Evolutionary conservation across 2,329 filamentous ascomycete species (phyloP), one percentile per base, ranked within the genome.

Genomic region (Paracamarosporium sp.): DNA sequence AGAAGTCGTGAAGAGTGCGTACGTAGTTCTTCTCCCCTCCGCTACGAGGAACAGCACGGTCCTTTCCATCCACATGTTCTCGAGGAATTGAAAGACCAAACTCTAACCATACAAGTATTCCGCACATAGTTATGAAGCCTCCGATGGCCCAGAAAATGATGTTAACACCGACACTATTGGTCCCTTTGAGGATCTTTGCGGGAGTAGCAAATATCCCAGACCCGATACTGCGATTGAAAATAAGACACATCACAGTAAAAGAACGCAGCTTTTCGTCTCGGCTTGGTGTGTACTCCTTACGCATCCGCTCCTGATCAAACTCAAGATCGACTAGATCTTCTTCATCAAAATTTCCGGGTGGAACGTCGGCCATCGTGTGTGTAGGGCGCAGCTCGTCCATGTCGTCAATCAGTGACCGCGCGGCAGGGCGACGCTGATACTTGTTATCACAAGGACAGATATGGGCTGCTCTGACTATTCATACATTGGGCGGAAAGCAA

Each of bases 21-120:
- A 64, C 60, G 43, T 61, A 66, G 45, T 65, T 65, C 31, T 57
- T 55, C 25, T 63, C 62, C 17, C 63, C 63, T 30, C 63, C 63
- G 38, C 60, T 65, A 9, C 63, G 56, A 12, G 63, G 63, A 17
- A 62, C 52, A 17, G 50, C 53, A 20, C 48, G 38, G 28, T 63
- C 43, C 24, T 53, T 41, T 13, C 57, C 60, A 30, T 59, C 50
- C 40, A 63, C 45, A n/a, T 45, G 24, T n/a, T 55, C 48, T 25
- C 55, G 38, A 6, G 62, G 62, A n/a, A 54, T 53, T 11, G 43
- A 56, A 31, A 65, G 53, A 20, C 60, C 62, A 44, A 60, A 61
- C 28, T 65, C 60, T 11, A 59, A 48, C 48, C 56, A 57, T 15
- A 61, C 40, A 24, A 51, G 45, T 41, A 50, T 38, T 9, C 61